Base-by-base conservation (phyloP, 495 filamentous ascomycete species). In the Podospora conica region DNA sequence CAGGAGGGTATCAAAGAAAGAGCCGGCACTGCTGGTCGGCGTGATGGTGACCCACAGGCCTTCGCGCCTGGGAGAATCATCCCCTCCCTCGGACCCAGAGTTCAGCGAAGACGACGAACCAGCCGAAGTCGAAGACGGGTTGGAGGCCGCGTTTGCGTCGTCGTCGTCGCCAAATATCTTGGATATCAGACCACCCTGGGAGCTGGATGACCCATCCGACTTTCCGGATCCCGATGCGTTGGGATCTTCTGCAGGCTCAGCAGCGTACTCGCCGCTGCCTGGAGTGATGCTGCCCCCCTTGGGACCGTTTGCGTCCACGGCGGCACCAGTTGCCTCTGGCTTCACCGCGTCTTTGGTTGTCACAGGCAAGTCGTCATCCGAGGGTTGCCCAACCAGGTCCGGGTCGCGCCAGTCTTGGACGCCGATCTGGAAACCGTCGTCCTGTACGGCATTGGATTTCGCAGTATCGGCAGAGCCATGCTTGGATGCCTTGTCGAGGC, bases 31-130 rank as follows among this genome's bases (percentile, higher is more conserved):
- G 77, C 87, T 92, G 8, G 93, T 91, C 15, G 93, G 95, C 1
- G 93, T 95, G 63, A 98, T 84, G 2, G 93, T 96, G 27, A 98
- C 91, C 96, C 96, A 98, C 6, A 98, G 84, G 9, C 95, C 95
- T 66, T 95, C 88, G 68, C 89, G 90, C n/a, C 7, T n/a, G 40
- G 40, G 40, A 0, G 40, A n/a, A 55, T 82, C 85, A 31, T 62
- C 69, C 11, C 68, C 60, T 8, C 69, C 56, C 10, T 81, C 78
- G 6, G 40, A 18, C 40, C 40, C 40, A 48, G 40, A 48, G 40
- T n/a, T 48, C 5, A 21, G 71, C 23, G 57, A 69, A 54, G 25
- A 68, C 61, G 61, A 28, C 9, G 65, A 29, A 33, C 18, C 21
- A 9, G 61, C 27, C 2, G 62, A 57, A n/a, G 58, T 33, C 5